Percentiles rank a stretch among this genome's conserved stretches.
Evolutionary conservation across 169 alveolate genomes (phyloP).

Genomic region (Plasmodium billcollinsi): DNA sequence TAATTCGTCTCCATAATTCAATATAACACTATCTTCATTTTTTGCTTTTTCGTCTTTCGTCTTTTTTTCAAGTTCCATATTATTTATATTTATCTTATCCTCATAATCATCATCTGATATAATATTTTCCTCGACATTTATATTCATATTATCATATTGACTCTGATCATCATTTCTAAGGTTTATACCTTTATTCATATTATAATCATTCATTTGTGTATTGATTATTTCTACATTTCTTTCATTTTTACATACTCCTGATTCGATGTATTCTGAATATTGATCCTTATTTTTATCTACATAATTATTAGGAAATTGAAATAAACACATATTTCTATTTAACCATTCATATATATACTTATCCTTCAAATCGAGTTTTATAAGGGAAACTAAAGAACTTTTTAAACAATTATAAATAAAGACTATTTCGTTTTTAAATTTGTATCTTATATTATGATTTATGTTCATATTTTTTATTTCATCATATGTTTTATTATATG

Average conservation of each 20-base stretch:
- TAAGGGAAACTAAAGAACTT: constrained; percentile 63
- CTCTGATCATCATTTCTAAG: too few relatives aligned
- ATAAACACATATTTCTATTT: constrained; percentile 28
- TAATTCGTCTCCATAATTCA: not conserved
- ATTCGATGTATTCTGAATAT: not conserved
- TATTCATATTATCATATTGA: too few relatives aligned
- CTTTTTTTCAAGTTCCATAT: too few relatives aligned
- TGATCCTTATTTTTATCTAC: too few relatives aligned
- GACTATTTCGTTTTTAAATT: constrained; percentile 39
- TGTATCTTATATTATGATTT: not conserved
- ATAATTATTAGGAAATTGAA: constrained; percentile 10
- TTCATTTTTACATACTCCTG: not conserved
- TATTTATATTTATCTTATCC: too few relatives aligned
- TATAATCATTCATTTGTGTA: too few relatives aligned
- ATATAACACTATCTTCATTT: too few relatives aligned
- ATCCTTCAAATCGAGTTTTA: constrained; percentile 48
- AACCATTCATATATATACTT: constrained; percentile 66
- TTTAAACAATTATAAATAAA: constrained; percentile 59
- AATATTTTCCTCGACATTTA: too few relatives aligned
- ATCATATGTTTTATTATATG: too few relatives aligned
- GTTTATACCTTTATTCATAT: too few relatives aligned
- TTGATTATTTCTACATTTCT: not conserved
- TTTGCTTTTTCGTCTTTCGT: too few relatives aligned
- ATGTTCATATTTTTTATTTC: not conserved
- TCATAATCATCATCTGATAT: too few relatives aligned